Evolutionary conservation across 148 eudicot species (phyloP).

Genomic region (Vaccinium myrtillus): DNA sequence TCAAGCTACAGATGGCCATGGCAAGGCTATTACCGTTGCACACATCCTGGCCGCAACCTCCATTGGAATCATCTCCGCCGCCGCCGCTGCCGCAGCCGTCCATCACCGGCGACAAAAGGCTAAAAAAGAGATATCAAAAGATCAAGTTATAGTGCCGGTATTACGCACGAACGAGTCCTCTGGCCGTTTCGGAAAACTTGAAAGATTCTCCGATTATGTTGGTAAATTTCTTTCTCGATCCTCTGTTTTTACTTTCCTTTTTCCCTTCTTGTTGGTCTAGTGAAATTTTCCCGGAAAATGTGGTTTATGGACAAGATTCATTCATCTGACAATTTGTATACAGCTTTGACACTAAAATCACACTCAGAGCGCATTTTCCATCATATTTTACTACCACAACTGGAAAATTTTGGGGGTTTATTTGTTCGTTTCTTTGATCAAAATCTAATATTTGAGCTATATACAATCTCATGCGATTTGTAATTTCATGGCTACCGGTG

Average conservation of each 20-base stretch:
- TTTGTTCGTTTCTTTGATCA: too few species aligned
- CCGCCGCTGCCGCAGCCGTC: conserved; percentile 13
- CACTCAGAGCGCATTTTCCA: too few species aligned
- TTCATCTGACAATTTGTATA: too few species aligned
- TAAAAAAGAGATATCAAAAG: background rate
- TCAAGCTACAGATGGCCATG: conserved; percentile 15
- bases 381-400: too few species aligned
- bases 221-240: conserved; percentile 36
- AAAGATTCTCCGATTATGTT: conserved; percentile 80
- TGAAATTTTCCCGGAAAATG: background rate
- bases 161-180: conserved; percentile 41
- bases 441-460: too few species aligned
- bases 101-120: conserved; percentile 21
- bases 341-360: too few species aligned
- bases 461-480: too few species aligned
- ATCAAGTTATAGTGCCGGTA: conserved; percentile 40
- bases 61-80: conserved; percentile 30
- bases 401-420: too few species aligned
- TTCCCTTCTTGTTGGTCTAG: background rate
- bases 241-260: background rate
- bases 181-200: conserved; percentile 56
- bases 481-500: too few species aligned
- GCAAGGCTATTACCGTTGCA: conserved; percentile 20
- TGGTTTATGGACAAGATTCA: background rate
- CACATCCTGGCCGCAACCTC: conserved; percentile 35